Conservation (phyloP, 371 early-diverging fungal species). For the Mortierella sp. region DNA sequence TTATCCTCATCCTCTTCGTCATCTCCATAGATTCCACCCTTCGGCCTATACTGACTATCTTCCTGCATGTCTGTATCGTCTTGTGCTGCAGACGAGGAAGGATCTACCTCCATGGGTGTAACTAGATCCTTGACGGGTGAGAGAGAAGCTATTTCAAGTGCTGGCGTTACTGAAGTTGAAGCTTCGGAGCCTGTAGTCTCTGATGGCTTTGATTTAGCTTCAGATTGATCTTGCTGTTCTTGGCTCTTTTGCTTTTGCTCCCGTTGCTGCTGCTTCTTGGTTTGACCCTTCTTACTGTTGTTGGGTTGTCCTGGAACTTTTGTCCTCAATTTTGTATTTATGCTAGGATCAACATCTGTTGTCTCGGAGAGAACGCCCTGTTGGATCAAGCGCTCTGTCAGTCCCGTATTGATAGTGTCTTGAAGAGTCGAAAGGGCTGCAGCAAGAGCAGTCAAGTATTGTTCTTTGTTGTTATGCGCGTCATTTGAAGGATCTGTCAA, state of each 20-base stretch:
- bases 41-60: constrained; percentile 15
- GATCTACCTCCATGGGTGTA: constrained; percentile 10
- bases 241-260: constrained; percentile 12
- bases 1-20: constrained; percentile 35
- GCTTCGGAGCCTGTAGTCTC: background rate
- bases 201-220: constrained; percentile 1
- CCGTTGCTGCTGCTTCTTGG: constrained; percentile 42
- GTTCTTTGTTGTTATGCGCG: constrained; percentile 19
- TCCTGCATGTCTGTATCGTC: constrained; percentile 15
- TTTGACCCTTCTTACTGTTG: constrained; percentile 49
- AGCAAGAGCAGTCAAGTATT: constrained; percentile 35
- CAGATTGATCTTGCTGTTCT: constrained; percentile 14
- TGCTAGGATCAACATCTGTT: constrained; percentile 11
- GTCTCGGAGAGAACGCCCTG: constrained; percentile 37
- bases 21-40: constrained; percentile 38
- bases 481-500: background rate
- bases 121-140: background rate
- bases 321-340: constrained; percentile 50
- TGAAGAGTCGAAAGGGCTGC: constrained; percentile 36
- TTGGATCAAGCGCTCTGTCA: constrained; percentile 46
- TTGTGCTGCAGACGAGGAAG: constrained; percentile 1
- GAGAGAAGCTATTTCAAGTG: background rate
- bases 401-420: constrained; percentile 39
- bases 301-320: constrained; percentile 54
- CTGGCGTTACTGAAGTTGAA: background rate